These are phyloP conservation scores for Aspergillus sp. DNA, from an alignment of 2,329 filamentous ascomycete species.

Conservation along the genomic window DNA sequence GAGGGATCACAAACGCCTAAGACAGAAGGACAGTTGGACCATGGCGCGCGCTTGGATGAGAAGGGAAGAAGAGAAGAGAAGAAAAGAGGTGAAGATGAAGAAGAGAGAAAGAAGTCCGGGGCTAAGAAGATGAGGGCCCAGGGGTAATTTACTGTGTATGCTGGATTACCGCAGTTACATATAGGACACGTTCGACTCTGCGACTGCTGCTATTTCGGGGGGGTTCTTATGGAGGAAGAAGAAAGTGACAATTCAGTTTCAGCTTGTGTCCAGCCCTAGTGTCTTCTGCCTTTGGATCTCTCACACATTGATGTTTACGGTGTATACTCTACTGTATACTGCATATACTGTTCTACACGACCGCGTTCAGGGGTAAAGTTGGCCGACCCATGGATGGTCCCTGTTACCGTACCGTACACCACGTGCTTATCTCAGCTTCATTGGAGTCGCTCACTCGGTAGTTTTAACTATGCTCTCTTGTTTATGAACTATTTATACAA, in stretches of 20 bases:
- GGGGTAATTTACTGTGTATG: constrained; percentile 1
- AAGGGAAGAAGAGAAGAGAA: constrained; percentile 7
- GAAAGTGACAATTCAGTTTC: background rate
- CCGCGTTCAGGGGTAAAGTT: constrained; percentile 16
- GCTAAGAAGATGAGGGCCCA: background rate
- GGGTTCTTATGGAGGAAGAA: too few species aligned
- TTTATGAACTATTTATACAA: too few species aligned
- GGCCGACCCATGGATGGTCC: constrained; percentile 17
- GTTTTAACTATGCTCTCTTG: background rate
- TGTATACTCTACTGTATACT: too few species aligned
- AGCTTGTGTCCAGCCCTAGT: too few species aligned
- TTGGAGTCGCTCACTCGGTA: background rate
- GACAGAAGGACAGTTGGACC: constrained; percentile 21
- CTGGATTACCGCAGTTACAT: background rate
- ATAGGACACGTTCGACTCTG: too few species aligned
- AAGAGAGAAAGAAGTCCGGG: background rate
- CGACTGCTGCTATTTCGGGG: too few species aligned
- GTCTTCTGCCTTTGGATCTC: too few species aligned
- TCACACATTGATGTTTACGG: too few species aligned
- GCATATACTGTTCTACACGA: constrained; percentile 6
- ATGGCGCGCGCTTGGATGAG: constrained; percentile 22
- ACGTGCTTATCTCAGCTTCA: constrained; percentile 1
- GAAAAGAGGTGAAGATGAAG: constrained; percentile 4
- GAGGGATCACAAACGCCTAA: constrained; percentile 24
- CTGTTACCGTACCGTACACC: constrained; percentile 7